These are phyloP conservation scores for Cucurbita maxima DNA, from an alignment of 306 rosid species.

Conservation along the genomic window DNA sequence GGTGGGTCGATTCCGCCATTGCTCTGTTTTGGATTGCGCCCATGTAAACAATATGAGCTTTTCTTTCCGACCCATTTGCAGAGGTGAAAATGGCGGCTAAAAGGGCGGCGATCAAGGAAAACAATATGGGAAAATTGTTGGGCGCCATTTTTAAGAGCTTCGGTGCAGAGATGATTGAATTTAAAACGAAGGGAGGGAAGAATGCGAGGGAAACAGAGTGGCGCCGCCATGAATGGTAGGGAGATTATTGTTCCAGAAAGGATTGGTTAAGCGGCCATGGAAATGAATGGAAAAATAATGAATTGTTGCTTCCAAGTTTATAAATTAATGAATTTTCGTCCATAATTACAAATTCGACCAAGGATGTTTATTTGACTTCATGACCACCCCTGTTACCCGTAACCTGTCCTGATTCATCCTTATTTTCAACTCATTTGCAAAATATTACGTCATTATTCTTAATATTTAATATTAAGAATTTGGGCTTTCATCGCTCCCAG, in stretches of 20 bases:
- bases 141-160: neutral
- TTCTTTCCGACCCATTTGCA: neutral
- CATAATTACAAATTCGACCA: too few relatives aligned
- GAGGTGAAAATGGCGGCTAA: neutral
- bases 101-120: neutral
- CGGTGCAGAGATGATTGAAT: neutral
- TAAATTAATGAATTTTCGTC: neutral
- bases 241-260: neutral
- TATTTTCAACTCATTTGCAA: too few relatives aligned
- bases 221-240: neutral
- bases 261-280: neutral
- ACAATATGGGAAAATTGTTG: neutral
- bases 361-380: too few relatives aligned
- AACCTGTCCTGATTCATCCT: too few relatives aligned
- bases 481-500: too few relatives aligned
- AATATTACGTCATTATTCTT: too few relatives aligned
- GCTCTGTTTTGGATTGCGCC: constrained; percentile 1
- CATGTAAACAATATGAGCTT: constrained; percentile 12
- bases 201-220: neutral
- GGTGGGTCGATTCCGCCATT: neutral
- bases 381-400: too few relatives aligned
- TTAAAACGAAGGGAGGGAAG: neutral
- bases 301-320: too few relatives aligned
- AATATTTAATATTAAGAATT: too few relatives aligned
- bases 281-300: too few relatives aligned